phyloP scores from a whole-genome alignment of 202 grass and related monocot genomes.

The Zoysia matrella region DNA sequence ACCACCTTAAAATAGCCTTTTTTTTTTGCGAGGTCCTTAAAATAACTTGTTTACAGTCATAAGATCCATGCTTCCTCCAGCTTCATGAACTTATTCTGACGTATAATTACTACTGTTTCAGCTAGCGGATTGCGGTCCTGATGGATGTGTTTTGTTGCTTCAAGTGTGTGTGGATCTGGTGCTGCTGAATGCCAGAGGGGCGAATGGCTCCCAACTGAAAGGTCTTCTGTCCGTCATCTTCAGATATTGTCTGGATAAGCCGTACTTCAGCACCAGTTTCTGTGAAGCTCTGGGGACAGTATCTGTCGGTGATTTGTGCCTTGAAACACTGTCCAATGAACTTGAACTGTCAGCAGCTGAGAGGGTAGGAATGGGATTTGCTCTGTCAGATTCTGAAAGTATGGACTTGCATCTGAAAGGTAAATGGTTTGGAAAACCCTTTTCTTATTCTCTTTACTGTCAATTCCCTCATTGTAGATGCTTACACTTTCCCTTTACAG shows the following conservation, averaged over 20 bases:
- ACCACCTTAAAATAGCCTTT: not conserved
- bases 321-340: constrained; percentile 56
- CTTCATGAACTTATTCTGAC: constrained; percentile 15
- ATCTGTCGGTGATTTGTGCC: constrained; percentile 34
- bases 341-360: constrained; percentile 55
- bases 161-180: constrained; percentile 70
- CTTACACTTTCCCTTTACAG: constrained; percentile 29
- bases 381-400: constrained; percentile 82
- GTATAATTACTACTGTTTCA: constrained; percentile 40
- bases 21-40: too few species aligned
- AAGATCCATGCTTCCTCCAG: constrained; percentile 14
- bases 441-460: constrained; percentile 15
- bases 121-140: constrained; percentile 72
- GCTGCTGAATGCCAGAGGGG: constrained; percentile 33
- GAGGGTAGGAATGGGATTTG: constrained; percentile 74
- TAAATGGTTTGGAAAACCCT: constrained; percentile 43
- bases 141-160: constrained; percentile 29
- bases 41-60: constrained; percentile 5
- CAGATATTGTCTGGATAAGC: constrained; percentile 57
- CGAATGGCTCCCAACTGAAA: constrained; percentile 33
- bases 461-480: constrained; percentile 19
- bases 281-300: not conserved
- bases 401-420: constrained; percentile 64
- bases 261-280: constrained; percentile 42
- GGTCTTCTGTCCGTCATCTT: constrained; percentile 46